Evolutionary conservation across 1,284 basidiomycete genomes (phyloP), one percentile per base, ranked within the genome.

Genomic region (Erythrobasidium hasegawianum): DNA sequence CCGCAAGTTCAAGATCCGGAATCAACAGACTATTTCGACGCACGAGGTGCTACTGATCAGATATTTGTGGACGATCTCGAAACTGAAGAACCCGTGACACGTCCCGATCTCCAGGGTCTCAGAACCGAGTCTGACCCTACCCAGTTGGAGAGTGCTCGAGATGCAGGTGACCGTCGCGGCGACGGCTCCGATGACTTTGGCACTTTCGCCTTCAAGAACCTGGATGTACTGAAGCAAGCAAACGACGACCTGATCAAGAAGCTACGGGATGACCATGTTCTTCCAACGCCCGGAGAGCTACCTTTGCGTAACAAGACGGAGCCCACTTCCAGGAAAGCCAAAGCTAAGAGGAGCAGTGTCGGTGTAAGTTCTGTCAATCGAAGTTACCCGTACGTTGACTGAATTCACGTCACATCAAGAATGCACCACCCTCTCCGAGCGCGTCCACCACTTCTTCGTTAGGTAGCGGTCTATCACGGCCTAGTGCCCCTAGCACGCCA

Each of bases 231-330:
- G 76, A 98, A 98, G 80, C 93, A 97, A 78, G 93, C 92, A 22
- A 99, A 99, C 77, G 96, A 99, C 78, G 94, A 98, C 76, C 87
- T 98, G 71, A 96, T 99, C 74, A 86, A 91, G 66, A 95, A 96
- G 79, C 83, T 98, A 76, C 76, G 79, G 10, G 76, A 76, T 38
- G 81, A 82, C 61, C 79, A 78, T 43, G 58, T 72, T n/a, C 50
- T 72, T 0, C 70, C 69, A 0, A 14, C 57, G 3, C n/a, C 24
- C 7, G 39, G 70, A 59, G 39, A 27, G 56, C 38, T 16, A 41
- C 11, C 5, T 39, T 22, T 16, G 16, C 18, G n/a, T 20, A 26
- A 24, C 13, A 29, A 71, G 39, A 64, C 71, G 11, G 71, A 72
- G 57, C 70, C 69, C 33, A 45, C 64, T 55, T 57, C 65, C 22